These are phyloP conservation scores for Gossypium ekmanianum DNA, from an alignment of 345 rosid genomes.

Conservation along the genomic window DNA sequence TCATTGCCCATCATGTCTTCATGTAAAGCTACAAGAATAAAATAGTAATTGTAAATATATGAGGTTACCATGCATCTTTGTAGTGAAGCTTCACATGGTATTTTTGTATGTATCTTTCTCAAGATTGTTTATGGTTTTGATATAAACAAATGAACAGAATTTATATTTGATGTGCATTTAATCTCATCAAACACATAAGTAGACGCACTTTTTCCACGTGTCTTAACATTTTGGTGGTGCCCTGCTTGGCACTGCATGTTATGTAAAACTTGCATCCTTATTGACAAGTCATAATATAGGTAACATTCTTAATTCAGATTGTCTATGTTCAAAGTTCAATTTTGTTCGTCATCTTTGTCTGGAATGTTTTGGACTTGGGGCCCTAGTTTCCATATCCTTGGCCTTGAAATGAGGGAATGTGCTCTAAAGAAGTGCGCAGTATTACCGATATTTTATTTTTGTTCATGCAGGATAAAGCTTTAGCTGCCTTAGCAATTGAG, in stretches of 20 bases:
- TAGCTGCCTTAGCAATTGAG: constrained; percentile 91
- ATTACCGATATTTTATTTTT: background rate
- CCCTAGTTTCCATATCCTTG: background rate
- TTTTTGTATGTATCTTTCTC: background rate
- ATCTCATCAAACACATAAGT: background rate
- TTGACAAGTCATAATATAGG: background rate
- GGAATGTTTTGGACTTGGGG: background rate
- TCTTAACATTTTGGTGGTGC: background rate
- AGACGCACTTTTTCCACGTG: background rate
- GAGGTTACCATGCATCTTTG: background rate
- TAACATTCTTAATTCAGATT: background rate
- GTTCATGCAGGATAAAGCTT: constrained; percentile 71
- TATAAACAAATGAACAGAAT: background rate
- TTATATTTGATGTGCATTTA: background rate
- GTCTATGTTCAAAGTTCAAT: background rate
- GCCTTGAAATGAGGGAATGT: background rate
- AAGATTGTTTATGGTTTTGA: background rate
- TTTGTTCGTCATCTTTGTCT: background rate
- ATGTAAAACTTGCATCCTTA: background rate
- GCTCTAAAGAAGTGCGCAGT: background rate
- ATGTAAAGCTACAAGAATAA: background rate
- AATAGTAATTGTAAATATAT: background rate
- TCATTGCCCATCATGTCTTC: background rate
- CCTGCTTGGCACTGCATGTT: background rate
- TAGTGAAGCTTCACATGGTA: background rate